Percentiles rank a stretch among this genome's conserved stretches.
phyloP scores from a whole-genome alignment of 2,329 filamentous ascomycete species.

The Calcarisporium arbuscula region DNA sequence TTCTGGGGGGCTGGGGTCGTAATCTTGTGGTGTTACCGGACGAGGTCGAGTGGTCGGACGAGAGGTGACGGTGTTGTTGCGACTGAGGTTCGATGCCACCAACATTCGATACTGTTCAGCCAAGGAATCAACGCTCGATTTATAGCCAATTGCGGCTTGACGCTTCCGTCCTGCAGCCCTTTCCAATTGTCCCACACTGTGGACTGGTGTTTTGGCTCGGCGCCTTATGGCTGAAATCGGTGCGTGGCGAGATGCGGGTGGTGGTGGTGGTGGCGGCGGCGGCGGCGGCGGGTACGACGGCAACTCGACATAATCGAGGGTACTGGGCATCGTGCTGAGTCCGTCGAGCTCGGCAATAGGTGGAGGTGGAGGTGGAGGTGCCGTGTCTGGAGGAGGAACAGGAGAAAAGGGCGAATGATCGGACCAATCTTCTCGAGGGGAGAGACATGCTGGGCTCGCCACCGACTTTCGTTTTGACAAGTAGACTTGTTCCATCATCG shows the following conservation, averaged over 20 bases:
- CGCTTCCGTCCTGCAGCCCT: conserved; percentile 17
- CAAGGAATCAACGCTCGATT: conserved; percentile 39
- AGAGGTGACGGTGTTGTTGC: too few relatives aligned
- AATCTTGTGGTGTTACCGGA: too few relatives aligned
- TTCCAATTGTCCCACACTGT: conserved; percentile 44
- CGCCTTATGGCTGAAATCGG: conserved; percentile 30
- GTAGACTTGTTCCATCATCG: too few relatives aligned
- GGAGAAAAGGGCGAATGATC: too few relatives aligned
- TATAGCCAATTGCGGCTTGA: conserved; percentile 23
- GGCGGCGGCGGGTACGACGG: not conserved
- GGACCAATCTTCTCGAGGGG: too few relatives aligned
- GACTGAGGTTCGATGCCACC: conserved; percentile 23
- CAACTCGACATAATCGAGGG: not conserved
- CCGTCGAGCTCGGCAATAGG: not conserved
- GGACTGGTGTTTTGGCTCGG: conserved; percentile 46
- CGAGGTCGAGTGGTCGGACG: too few relatives aligned
- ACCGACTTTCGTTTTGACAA: too few relatives aligned
- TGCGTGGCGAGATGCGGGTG: conserved; percentile 28
- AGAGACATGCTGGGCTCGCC: too few relatives aligned
- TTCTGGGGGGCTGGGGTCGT: conserved; percentile 1
- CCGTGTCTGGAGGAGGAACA: not conserved
- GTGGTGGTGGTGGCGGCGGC: conserved; percentile 1
- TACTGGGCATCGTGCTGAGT: not conserved
- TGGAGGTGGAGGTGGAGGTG: conserved; percentile 1
- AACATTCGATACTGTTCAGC: conserved; percentile 45